A percentile compares a stretch with the other conserved stretches of the same genome.
phyloP scores from a whole-genome alignment of 805 yeast genomes.

The Pichia insulana region DNA sequence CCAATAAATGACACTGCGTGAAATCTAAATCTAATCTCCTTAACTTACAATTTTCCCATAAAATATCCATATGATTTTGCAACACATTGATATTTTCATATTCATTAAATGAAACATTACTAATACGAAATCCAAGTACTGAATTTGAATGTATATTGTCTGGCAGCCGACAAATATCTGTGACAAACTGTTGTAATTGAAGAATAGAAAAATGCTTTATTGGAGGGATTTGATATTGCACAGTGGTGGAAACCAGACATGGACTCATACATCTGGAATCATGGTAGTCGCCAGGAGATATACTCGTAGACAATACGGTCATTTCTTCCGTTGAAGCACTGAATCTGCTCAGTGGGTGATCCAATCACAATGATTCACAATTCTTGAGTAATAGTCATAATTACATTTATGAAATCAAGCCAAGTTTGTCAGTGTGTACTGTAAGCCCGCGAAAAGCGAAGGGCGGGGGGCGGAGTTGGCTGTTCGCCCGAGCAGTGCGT shows the following conservation, averaged over 20 bases:
- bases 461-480: too few relatives aligned
- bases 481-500: too few relatives aligned
- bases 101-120: slow-evolving; percentile 5
- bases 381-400: too few relatives aligned
- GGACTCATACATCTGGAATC: slow-evolving; percentile 2
- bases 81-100: slow-evolving; percentile 1
- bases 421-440: too few relatives aligned
- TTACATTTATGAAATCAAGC: too few relatives aligned
- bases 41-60: slow-evolving; percentile 7
- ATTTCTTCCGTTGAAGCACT: too few relatives aligned
- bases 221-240: slow-evolving; percentile 10
- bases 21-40: slow-evolving; percentile 8
- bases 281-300: slow-evolving; percentile 5
- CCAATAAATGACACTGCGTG: slow-evolving; percentile 6
- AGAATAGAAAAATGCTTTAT: slow-evolving; percentile 2
- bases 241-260: background rate
- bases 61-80: slow-evolving; percentile 4
- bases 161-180: slow-evolving; percentile 4
- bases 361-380: too few relatives aligned
- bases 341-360: background rate
- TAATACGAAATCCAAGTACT: slow-evolving; percentile 1
- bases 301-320: slow-evolving; percentile 6
- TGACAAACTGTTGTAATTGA: slow-evolving; percentile 6
- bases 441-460: too few relatives aligned
- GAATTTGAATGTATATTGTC: slow-evolving; percentile 2